Base-by-base conservation (phyloP, 768 basidiomycete species). In the Asterophora lycoperdoides region DNA sequence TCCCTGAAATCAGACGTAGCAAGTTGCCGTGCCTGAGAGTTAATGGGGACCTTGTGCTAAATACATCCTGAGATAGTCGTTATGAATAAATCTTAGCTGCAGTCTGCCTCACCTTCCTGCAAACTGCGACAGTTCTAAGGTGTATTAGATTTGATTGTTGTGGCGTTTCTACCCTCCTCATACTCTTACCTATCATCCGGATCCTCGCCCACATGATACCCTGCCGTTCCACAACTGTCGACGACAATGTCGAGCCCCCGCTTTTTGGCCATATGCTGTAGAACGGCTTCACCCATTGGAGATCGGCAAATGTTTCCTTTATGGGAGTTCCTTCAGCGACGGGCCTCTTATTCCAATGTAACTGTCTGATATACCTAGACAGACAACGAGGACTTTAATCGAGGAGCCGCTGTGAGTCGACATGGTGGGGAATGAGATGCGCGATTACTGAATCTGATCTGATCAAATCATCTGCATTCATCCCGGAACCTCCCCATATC, bases 211-310 rank as follows among this genome's bases (percentile, higher is more conserved):
- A 83, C 64, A 58, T 96, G 93, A 64, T 93, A 94, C 11, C 78
- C 84, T 8, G 81, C 83, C 1, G 91, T 95, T 1, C 92, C 92
- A 56, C 86, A 87, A 43, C 89, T 91, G 57, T 93, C 90, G 26
- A 93, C 86, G 10, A 64, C 59, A 52, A 93, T 73, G 41, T 84
- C 76, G 34, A 89, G 60, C 10, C 80, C 81, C 29, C 87, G 81
- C 57, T 82, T 75, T 41, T 72, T 67, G 8, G 86, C 88, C 49
- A 81, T 76, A 46, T 89, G 75, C 51, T 69, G 74, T 26, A 94
- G 74, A 18, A 94, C 88, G 2, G 91, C 93, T 68, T 93, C 90
- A 26, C 91, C 93, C 82, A 95, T 90, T 0, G 93, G 92, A 18
- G 89, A 92, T 29, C 93, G 84, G 62, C 91, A 91, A 50, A 91